Evolutionary conservation across 495 filamentous ascomycete species (phyloP).

Genomic region (Zalerion maritima): DNA sequence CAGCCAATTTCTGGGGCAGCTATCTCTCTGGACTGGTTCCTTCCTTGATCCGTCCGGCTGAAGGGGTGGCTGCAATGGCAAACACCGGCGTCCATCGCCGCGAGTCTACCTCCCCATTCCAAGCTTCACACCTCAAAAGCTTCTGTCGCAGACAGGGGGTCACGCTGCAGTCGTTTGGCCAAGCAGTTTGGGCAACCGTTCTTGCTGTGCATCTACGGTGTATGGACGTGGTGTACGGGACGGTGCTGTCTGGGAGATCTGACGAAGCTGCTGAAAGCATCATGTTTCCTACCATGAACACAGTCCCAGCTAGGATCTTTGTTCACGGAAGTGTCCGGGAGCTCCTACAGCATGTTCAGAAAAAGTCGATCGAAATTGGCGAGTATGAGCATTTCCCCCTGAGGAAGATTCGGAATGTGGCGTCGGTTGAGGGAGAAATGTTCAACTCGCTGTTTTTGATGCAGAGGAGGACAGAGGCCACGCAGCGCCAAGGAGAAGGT

Average conservation of each 20-base stretch:
- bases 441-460: slow-evolving; percentile 64
- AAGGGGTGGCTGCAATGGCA: background rate
- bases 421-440: slow-evolving; percentile 16
- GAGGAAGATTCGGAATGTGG: slow-evolving; percentile 40
- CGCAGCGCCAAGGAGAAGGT: slow-evolving; percentile 7
- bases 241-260: slow-evolving; percentile 56
- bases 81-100: slow-evolving; percentile 19
- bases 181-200: slow-evolving; percentile 49
- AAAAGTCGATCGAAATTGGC: slow-evolving; percentile 34
- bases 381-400: slow-evolving; percentile 54
- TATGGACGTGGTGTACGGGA: slow-evolving; percentile 55
- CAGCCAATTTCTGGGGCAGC: slow-evolving; percentile 44
- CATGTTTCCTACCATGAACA: slow-evolving; percentile 73
- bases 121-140: slow-evolving; percentile 16
- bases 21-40: slow-evolving; percentile 34
- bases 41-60: slow-evolving; percentile 17
- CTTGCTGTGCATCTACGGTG: slow-evolving; percentile 38
- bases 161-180: slow-evolving; percentile 49
- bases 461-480: slow-evolving; percentile 24
- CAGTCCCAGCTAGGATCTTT: slow-evolving; percentile 46
- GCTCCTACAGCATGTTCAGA: slow-evolving; percentile 52
- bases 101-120: slow-evolving; percentile 30
- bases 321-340: slow-evolving; percentile 44
- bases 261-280: slow-evolving; percentile 38
- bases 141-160: slow-evolving; percentile 44